Evolutionary conservation across 441 rosid genomes (phyloP), one percentile per base, ranked within the genome.

Genomic region (Breynia disticha): DNA sequence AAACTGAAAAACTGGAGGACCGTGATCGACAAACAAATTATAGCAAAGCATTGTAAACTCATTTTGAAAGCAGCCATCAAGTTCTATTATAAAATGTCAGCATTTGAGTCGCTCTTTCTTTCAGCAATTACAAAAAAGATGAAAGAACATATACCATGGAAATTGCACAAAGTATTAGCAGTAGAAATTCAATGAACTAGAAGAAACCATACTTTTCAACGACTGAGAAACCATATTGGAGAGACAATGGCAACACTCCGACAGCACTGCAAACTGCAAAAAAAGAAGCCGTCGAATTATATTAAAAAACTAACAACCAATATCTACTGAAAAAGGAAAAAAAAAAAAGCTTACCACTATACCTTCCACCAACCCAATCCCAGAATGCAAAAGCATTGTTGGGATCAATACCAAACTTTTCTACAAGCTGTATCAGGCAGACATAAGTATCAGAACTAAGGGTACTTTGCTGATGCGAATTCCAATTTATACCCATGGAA

Each of bases 331-430:
- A n/a, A n/a, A n/a, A 21, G 61, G 21, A 71, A 46, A 56, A 57
- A 41, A 50, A 37, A n/a, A 64, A 32, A 55, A 59, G 56, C 77
- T 67, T 77, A 91, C 97, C 98, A 67, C 98, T 88, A 62, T 88
- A 88, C n/a, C 98, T 76, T 65, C 98, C 98, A 61, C 98, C 97
- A 64, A 91, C 98, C 98, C 98, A 91, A 71, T 88, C 94, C 98
- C 95, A 91, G 68, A 91, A 86, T 60, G 98, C 86, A 81, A 91
- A 91, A 59, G 97, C 87, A 79, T 88, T 88, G 42, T 82, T 82
- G 20, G 98, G 95, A 72, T 91, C 97, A 72, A 91, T 88, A 51
- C 98, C 97, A 47, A 91, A 91, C 72, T 84, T 81, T 76, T 91
- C 95, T 47, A 91, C 97, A 66, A 86, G 86, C 98, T 91, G 94